Evolutionary conservation across 345 rosid species (phyloP), one percentile per base, ranked within the genome.

Genomic region (Sonneratia caseolaris): DNA sequence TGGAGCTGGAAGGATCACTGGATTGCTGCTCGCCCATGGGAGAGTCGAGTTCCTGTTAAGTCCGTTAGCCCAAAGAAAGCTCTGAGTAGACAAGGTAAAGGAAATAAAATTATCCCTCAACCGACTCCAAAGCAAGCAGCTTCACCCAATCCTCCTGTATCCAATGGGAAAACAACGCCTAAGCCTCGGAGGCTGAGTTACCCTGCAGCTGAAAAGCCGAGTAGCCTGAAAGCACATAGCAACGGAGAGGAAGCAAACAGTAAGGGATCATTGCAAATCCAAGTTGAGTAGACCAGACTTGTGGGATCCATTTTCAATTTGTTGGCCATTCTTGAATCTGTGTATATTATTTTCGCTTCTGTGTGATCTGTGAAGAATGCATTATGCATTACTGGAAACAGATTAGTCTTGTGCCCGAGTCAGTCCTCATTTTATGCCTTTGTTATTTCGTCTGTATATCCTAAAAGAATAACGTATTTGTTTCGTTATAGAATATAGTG

Each of bases 1-100:
- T 95, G 99, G 99, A 92, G 99, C 81, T 95, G 99, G 97, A 88
- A 75, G 84, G 97, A 95, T 62, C 88, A 92, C 38, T 95, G 99
- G 99, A 83, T 95, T 57, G 84, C 97, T 76, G 92, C 82, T 79
- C 83, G 96, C 16, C 99, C 99, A 36, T 95, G 99, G 99, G 97
- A 95, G 78, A 85, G 84, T 69, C 91, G 93, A 56, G 70, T 82
- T 32, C 84, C 87, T 40, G 35, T 66, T 45, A 76, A 76, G 67
- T 77, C 80, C 71, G 21, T 51, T 40, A 86, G 78, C 79, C 91
- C 93, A 61, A 90, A 83, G 77, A 88, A 87, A 78, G 71, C 55
- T 6, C 86, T 80, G 75, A 83, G 27, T 55, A 84, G 49, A 77
- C 85, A 81, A 65, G 75, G 77, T 74, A 91, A 86, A 79, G 81